Evolutionary conservation across 163 green algal genomes (phyloP), one percentile per base, ranked within the genome.

Genomic region (Chloroidium sp.): DNA sequence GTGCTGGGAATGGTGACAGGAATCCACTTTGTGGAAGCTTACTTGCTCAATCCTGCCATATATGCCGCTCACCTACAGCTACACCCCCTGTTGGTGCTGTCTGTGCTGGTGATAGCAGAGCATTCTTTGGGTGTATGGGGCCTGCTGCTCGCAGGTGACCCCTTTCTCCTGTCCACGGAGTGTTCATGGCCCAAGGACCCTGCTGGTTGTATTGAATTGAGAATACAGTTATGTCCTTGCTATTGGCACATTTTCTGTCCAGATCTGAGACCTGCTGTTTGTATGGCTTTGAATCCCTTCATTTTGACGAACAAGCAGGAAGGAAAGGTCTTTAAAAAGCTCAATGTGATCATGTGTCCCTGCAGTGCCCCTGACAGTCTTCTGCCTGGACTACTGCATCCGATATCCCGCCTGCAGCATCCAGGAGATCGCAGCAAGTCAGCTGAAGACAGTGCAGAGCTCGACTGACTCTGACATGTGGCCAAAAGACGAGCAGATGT

Each of bases 51-150:
- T 82, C 89, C 89, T 1, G 91, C 91, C 80, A 98, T 98, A 85
- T 98, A 98, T 88, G 93, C 89, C 4, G 92, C 92, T 0, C 93
- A 98, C 86, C 87, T 98, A 62, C 96, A 98, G 87, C 91, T 98
- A 76, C 95, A 98, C 87, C 95, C 95, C 12, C 92, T 98, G 61
- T 86, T 98, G 76, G 92, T 97, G 76, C 90, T 98, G 59, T 88
- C 88, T 0, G 92, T 97, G 68, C 89, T 98, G 61, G 90, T 98
- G 8, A 79, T 98, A 2, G 94, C 94, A n/a, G 95, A 98, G 90
- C 95, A 98, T 88, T 92, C 83, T 76, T 78, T 98, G 74, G 95
- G 95, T 13, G 93, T 98, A 13, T 98, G 94, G 95, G 95, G 95
- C 8, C 91, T 98, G 72, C 84, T 98, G 76, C 89, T 98, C 69